phyloP scores from a whole-genome alignment of 352 stramenopile species.

The Phytopythium montanum region DNA sequence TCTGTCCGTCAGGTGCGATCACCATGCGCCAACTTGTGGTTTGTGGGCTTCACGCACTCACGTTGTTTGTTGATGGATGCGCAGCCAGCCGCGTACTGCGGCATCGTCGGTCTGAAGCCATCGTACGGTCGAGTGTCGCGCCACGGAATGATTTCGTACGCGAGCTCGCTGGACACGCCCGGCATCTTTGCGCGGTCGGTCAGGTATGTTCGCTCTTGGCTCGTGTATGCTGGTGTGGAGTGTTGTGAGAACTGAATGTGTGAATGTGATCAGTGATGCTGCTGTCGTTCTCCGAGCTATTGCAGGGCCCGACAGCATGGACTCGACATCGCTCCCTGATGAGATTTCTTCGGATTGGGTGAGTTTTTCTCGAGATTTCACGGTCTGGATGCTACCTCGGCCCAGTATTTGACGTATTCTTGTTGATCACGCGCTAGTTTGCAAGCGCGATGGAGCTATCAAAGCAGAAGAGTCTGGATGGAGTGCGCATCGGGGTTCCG shows the following conservation, averaged over 20 bases:
- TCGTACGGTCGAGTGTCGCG: constrained; percentile 96
- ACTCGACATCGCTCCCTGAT: constrained; percentile 77
- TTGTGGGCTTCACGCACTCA: not conserved
- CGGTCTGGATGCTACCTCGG: not conserved
- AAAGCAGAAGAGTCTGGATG: constrained; percentile 37
- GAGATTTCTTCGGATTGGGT: constrained; percentile 52
- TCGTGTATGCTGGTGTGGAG: not conserved
- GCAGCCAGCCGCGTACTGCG: constrained; percentile 93
- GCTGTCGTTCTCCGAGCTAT: constrained; percentile 79
- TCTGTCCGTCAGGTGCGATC: constrained; percentile 88
- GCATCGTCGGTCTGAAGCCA: constrained; percentile 96
- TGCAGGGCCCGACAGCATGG: constrained; percentile 68
- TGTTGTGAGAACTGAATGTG: not conserved
- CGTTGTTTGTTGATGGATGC: not conserved
- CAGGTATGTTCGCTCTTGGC: constrained; percentile 27
- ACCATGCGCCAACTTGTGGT: not conserved
- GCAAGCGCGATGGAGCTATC: constrained; percentile 20
- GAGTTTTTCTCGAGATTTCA: not conserved
- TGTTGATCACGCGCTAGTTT: not conserved
- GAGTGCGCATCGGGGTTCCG: constrained; percentile 90
- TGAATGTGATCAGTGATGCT: constrained; percentile 45
- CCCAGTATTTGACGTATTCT: not conserved
- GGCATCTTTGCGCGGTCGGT: constrained; percentile 91
- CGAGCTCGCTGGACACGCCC: constrained; percentile 95
- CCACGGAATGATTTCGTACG: constrained; percentile 96